Base-by-base conservation (phyloP, 176 grass and related monocot species). In the Eremochloa ophiuroides region DNA sequence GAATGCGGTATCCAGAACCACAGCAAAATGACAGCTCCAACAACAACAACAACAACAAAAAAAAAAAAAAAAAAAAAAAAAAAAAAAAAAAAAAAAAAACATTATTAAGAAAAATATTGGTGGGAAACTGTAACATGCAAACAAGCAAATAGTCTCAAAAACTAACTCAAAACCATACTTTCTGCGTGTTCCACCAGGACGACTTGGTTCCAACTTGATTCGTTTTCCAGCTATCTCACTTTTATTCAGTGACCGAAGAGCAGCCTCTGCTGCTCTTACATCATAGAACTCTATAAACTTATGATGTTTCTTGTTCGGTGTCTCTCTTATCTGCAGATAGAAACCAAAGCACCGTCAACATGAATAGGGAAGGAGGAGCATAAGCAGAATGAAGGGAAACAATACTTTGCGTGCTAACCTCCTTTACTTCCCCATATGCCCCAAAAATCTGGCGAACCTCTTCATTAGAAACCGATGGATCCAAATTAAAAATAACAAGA, bases 281-380 rank as follows among this genome's bases (percentile, higher is more conserved):
- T 97, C 94, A 53, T 97, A 97, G 80, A 93, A 97, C 86, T 97
- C 94, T 63, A 97, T 97, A 80, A 97, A 97, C 77, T 93, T 97
- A 16, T 93, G 94, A 58, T 97, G 94, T 20, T 92, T 89, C 71
- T 97, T 97, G 82, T 97, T 92, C 28, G 94, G 94, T 30, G 91
- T 97, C 84, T 97, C 94, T 77, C 94, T 89, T 85, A 97, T 93
- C 94, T 97, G 83, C 27, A 59, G 62, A 50, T 4, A 89, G 13
- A 75, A 70, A 60, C 27, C 11, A 71, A 56, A 88, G 83, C 33
- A 80, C 16, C 22, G 71, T 47, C 43, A 74, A 41, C 15, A 67
- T 75, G 15, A 74, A 79, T 66, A 51, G 17, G 68, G 58, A 66
- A 43, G 82, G 14, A 10, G 34, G 61, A 46, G 16, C 27, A 7